Base-by-base conservation (phyloP, 129 eudicot species). In the Flaveria ramosissima region DNA sequence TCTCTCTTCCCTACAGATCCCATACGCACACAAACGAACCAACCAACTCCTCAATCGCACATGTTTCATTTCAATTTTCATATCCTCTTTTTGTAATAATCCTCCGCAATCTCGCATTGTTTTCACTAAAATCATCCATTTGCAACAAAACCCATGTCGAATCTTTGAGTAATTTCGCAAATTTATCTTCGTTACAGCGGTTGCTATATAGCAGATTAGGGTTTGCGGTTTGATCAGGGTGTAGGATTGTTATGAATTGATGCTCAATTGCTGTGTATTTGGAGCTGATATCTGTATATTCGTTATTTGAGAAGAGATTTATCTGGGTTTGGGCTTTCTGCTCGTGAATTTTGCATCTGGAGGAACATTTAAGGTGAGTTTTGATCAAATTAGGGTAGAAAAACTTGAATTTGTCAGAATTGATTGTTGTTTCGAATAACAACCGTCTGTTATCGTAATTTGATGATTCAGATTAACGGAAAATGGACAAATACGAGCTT, bases 401-500 rank as follows among this genome's bases (percentile, higher is more conserved):
- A 60, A 60, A 17, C 4, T 60, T 60, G 39, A 4, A 53, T 7
- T 30, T 24, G 23, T 74, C 48, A 67, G 46, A 60, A 60, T 17
- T 67, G 10, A 23, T 71, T 70, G 36, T 6, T 16, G 30, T 60
- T 36, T 36, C 23, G 32, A 8, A 13, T 46, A 45, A 50, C 24
- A 46, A 26, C 77, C 66, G 16, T 53, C 42, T 78, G 45, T 36
- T 36, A 36, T 36, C 7, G 41, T 36, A 20, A 16, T 50, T 64
- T 41, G 21, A 14, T 11, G 59, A 24, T 23, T n/a, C 43, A 51
- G 45, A 46, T 17, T 74, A 45, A 65, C 65, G 43, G 68, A 82
- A n/a, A 57, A 92, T 92, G 98, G 98, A 92, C 12, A 92, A 86
- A 75, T 92, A 92, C 69, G 98, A 92, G 87, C 89, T 92, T 55